A percentile compares a stretch with the other conserved stretches of the same genome.
Conservation (phyloP, 2,329 filamentous ascomycete species). For the Pseudocercospora musae region DNA sequence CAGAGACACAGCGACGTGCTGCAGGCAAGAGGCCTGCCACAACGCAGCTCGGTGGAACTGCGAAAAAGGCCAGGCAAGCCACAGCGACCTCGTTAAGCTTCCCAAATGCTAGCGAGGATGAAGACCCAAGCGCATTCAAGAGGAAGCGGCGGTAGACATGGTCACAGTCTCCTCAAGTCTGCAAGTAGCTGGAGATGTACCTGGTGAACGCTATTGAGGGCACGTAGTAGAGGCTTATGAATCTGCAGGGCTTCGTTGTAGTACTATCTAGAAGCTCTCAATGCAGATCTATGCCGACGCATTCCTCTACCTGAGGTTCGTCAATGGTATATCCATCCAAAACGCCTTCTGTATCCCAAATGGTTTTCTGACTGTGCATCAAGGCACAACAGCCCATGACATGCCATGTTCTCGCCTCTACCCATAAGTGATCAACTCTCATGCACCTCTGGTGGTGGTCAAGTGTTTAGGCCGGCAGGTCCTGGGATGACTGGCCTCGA, state of each 20-base stretch:
- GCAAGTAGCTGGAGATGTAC: neutral
- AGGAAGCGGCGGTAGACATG: conserved; percentile 37
- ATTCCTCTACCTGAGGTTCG: conserved; percentile 1
- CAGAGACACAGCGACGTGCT: conserved; percentile 24
- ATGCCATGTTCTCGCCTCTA: neutral
- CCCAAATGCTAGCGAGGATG: conserved; percentile 35
- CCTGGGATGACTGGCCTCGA: conserved; percentile 21
- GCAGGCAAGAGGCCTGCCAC: conserved; percentile 31
- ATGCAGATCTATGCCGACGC: neutral
- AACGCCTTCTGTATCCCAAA: neutral
- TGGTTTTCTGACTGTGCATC: neutral
- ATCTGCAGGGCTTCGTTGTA: neutral
- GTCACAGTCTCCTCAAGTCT: neutral
- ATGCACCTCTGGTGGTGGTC: neutral
- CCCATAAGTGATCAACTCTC: neutral
- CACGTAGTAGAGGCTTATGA: neutral
- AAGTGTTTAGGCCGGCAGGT: conserved; percentile 10
- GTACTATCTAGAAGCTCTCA: neutral
- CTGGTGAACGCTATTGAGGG: neutral
- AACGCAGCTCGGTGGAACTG: conserved; percentile 19
- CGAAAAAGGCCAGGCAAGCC: conserved; percentile 35
- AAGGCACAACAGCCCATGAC: neutral
- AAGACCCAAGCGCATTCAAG: conserved; percentile 54
- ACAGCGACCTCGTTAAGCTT: neutral
- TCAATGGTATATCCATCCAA: neutral